Evolutionary conservation across 2,329 filamentous ascomycete species (phyloP).

Genomic region (Paracamarosporium sp.): DNA sequence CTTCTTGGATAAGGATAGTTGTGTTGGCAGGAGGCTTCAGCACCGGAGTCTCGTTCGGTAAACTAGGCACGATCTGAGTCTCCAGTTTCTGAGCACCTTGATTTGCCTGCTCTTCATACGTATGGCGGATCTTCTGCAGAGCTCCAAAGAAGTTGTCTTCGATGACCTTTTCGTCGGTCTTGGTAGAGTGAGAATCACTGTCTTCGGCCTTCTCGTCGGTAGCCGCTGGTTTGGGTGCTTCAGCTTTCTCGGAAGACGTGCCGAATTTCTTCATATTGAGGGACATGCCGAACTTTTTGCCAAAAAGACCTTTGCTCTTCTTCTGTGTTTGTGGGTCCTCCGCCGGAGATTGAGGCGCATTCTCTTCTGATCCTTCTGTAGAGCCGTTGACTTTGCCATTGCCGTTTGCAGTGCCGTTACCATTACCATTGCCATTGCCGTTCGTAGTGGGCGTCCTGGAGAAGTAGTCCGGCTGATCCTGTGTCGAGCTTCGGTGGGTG

Average conservation of each 20-base stretch:
- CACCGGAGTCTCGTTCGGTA: constrained; percentile 77
- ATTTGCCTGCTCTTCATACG: constrained; percentile 72
- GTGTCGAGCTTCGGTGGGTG: constrained; percentile 61
- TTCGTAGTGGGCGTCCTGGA: constrained; percentile 58
- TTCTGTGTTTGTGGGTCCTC: constrained; percentile 50
- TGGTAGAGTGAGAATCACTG: constrained; percentile 65
- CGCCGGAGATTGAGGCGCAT: constrained; percentile 49
- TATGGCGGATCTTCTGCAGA: constrained; percentile 74
- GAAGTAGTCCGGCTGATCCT: constrained; percentile 78
- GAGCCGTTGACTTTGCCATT: constrained; percentile 26
- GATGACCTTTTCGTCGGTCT: constrained; percentile 71
- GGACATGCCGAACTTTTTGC: constrained; percentile 81
- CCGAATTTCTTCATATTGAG: constrained; percentile 86
- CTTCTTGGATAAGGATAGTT: constrained; percentile 70
- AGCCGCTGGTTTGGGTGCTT: constrained; percentile 72
- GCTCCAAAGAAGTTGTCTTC: constrained; percentile 78
- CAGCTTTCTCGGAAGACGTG: constrained; percentile 67
- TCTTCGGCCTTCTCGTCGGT: constrained; percentile 75
- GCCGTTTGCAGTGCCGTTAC: constrained; percentile 32
- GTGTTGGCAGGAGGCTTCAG: constrained; percentile 73
- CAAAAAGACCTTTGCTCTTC: constrained; percentile 71
- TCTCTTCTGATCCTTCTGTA: constrained; percentile 37
- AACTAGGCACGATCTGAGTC: constrained; percentile 70
- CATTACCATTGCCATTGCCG: constrained; percentile 31
- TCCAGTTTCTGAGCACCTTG: constrained; percentile 62